A percentile compares a stretch with the other conserved stretches of the same genome.
These are phyloP conservation scores for Mytilinidion resinicola DNA, from an alignment of 495 filamentous ascomycete genomes.

Conservation along the genomic window DNA sequence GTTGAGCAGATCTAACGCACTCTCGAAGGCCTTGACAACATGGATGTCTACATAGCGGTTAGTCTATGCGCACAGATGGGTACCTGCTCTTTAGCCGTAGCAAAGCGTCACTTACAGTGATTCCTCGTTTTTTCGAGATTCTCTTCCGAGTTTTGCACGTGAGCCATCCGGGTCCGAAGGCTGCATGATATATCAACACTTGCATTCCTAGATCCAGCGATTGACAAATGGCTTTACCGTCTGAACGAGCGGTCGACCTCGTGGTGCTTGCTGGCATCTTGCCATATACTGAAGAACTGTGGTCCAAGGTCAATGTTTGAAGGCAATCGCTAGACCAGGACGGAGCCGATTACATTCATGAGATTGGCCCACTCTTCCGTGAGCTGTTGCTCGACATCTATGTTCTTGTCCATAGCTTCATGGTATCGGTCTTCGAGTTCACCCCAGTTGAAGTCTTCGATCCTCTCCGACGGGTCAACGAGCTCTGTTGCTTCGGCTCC, in stretches of 20 bases:
- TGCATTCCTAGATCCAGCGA: background rate
- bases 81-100: background rate
- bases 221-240: conserved; percentile 38
- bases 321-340: background rate
- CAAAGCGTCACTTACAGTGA: conserved; percentile 53
- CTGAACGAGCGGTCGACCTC: conserved; percentile 67
- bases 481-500: conserved; percentile 4
- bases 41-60: conserved; percentile 51
- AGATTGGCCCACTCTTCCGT: conserved; percentile 43
- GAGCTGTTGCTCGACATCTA: conserved; percentile 54
- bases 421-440: conserved; percentile 59
- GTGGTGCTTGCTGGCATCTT: conserved; percentile 53
- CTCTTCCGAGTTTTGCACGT: conserved; percentile 64
- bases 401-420: conserved; percentile 52
- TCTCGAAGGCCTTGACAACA: conserved; percentile 77
- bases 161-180: conserved; percentile 67
- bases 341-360: conserved; percentile 14
- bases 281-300: conserved; percentile 68
- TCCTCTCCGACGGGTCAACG: conserved; percentile 5
- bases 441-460: conserved; percentile 33
- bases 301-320: background rate
- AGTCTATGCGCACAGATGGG: background rate
- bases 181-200: conserved; percentile 34
- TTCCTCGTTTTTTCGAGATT: conserved; percentile 62
- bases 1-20: conserved; percentile 61